phyloP scores from a whole-genome alignment of 768 basidiomycete species.

The Rhizopogon vinicolor region DNA sequence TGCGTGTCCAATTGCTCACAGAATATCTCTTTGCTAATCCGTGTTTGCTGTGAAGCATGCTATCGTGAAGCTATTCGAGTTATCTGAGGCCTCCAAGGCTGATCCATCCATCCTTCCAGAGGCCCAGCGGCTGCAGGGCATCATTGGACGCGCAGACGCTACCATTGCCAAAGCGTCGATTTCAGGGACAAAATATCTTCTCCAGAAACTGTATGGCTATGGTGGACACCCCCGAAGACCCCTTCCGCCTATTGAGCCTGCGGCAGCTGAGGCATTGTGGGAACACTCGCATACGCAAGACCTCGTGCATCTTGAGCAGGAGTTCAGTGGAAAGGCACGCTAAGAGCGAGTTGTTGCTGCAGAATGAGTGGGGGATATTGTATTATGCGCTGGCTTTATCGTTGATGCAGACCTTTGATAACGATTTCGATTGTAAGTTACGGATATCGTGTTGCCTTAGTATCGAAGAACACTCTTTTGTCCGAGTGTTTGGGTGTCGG shows the following conservation, averaged over 20 bases:
- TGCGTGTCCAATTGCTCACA: slow-evolving; percentile 25
- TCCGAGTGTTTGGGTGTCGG: background rate
- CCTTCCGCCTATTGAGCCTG: slow-evolving; percentile 57
- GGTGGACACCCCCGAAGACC: slow-evolving; percentile 79
- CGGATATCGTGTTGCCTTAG: background rate
- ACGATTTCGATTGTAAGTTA: background rate
- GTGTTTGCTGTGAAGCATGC: slow-evolving; percentile 40
- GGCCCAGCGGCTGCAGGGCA: slow-evolving; percentile 72
- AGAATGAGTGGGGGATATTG: background rate
- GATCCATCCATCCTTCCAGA: slow-evolving; percentile 57
- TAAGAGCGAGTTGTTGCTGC: background rate
- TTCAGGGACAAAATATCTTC: slow-evolving; percentile 77
- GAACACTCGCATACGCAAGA: slow-evolving; percentile 67
- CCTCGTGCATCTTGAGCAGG: slow-evolving; percentile 60
- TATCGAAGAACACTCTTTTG: background rate
- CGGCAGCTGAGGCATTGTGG: slow-evolving; percentile 59
- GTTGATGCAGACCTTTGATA: background rate
- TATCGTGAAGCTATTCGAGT: slow-evolving; percentile 53
- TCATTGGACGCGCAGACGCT: slow-evolving; percentile 76
- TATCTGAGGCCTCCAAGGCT: slow-evolving; percentile 51
- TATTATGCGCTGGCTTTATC: background rate
- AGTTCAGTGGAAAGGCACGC: slow-evolving; percentile 40
- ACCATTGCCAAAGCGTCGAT: slow-evolving; percentile 75
- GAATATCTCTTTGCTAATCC: background rate
- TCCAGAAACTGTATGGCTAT: slow-evolving; percentile 75